These are phyloP conservation scores for Keqinozyma sinolaborantium DNA, from an alignment of 1,139 yeast species.

Conservation along the genomic window DNA sequence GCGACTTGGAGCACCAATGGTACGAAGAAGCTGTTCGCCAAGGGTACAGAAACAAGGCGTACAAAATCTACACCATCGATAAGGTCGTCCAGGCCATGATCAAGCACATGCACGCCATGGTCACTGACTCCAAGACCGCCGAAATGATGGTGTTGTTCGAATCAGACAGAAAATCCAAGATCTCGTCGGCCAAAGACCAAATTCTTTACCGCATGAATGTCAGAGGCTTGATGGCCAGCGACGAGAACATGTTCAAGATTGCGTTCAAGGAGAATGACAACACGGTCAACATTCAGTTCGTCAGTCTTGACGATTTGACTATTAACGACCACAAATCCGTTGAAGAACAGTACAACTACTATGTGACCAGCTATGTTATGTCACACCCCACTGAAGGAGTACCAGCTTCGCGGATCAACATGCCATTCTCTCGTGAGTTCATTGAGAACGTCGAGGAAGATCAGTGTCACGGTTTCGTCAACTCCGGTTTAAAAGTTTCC, in stretches of 20 bases:
- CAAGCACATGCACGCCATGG: constrained; percentile 78
- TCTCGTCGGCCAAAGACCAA: constrained; percentile 82
- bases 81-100: constrained; percentile 88
- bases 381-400: constrained; percentile 98
- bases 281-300: constrained; percentile 72
- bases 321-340: constrained; percentile 70
- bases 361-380: constrained; percentile 87
- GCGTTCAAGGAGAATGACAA: constrained; percentile 56
- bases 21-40: constrained; percentile 94
- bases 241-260: constrained; percentile 91
- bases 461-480: constrained; percentile 62
- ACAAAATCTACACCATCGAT: constrained; percentile 87
- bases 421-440: constrained; percentile 70
- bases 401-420: constrained; percentile 67
- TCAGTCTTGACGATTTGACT: constrained; percentile 85
- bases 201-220: constrained; percentile 87
- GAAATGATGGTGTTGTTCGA: constrained; percentile 82
- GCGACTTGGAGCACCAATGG: constrained; percentile 91
- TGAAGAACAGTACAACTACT: constrained; percentile 88
- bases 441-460: constrained; percentile 57
- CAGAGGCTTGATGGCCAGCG: constrained; percentile 73
- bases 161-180: constrained; percentile 60
- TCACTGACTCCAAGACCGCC: constrained; percentile 78
- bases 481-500: constrained; percentile 75
- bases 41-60: constrained; percentile 91